phyloP scores from a whole-genome alignment of 768 basidiomycete species.

The Phanerochaete sordida region DNA sequence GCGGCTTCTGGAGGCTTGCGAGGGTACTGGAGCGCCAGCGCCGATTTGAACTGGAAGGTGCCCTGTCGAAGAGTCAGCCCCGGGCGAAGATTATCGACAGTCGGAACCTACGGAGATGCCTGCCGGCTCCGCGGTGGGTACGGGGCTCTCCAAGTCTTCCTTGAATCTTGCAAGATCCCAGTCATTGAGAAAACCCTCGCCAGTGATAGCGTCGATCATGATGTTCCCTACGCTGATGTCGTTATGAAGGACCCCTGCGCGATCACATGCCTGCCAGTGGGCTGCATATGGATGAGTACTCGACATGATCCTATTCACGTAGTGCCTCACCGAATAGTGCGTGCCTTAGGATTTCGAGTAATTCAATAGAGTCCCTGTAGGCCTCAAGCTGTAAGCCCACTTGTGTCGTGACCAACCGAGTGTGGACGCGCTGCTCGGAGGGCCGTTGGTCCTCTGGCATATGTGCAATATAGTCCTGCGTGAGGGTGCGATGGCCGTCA shows the following conservation, averaged over 20 bases:
- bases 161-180: conserved; percentile 12
- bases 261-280: conserved; percentile 2
- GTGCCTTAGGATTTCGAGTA: not conserved
- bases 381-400: not conserved
- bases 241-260: conserved; percentile 2
- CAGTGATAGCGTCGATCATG: conserved; percentile 1
- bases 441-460: not conserved
- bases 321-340: not conserved
- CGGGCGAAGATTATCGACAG: not conserved
- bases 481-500: not conserved
- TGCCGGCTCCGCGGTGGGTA: not conserved
- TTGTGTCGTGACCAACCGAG: not conserved
- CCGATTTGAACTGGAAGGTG: conserved; percentile 18
- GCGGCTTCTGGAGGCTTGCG: not conserved
- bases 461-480: not conserved
- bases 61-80: conserved; percentile 10
- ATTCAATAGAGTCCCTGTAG: not conserved
- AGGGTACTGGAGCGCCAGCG: conserved; percentile 2
- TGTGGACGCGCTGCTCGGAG: not conserved
- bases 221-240: conserved; percentile 9
- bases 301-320: not conserved
- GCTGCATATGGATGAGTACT: not conserved
- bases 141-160: not conserved
- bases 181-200: conserved; percentile 5
- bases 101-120: not conserved